Evolutionary conservation across 2,329 filamentous ascomycete species (phyloP).

Genomic region (Rutstroemia sp.): DNA sequence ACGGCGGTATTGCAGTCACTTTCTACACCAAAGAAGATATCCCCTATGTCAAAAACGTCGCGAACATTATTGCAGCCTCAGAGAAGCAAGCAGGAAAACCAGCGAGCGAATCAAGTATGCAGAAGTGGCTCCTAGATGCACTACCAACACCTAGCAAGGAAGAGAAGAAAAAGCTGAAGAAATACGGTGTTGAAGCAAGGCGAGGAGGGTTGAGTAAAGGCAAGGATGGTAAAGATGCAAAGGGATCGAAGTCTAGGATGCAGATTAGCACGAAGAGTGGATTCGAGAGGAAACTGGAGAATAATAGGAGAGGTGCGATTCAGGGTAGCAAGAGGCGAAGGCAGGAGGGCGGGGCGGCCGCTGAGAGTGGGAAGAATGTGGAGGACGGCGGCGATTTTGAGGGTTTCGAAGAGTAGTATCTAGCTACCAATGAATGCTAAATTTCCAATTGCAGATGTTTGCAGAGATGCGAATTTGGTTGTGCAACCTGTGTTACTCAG

Average conservation of each 20-base stretch:
- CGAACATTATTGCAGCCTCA: slow-evolving; percentile 81
- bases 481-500: no score
- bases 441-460: neutral
- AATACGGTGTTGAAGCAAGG: slow-evolving; percentile 70
- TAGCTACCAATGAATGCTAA: neutral
- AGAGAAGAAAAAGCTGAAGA: slow-evolving; percentile 75
- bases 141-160: slow-evolving; percentile 78
- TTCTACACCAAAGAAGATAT: slow-evolving; percentile 96
- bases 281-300: slow-evolving; percentile 61
- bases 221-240: slow-evolving; percentile 29
- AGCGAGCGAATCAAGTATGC: slow-evolving; percentile 49
- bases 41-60: slow-evolving; percentile 80
- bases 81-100: slow-evolving; percentile 60
- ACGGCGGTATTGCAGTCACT: slow-evolving; percentile 84
- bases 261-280: slow-evolving; percentile 80
- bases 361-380: slow-evolving; percentile 17
- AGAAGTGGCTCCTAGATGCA: slow-evolving; percentile 82
- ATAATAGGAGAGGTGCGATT: slow-evolving; percentile 58
- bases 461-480: no score
- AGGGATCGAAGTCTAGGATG: slow-evolving; percentile 24
- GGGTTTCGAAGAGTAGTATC: slow-evolving; percentile 37
- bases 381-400: slow-evolving; percentile 35
- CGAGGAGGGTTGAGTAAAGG: slow-evolving; percentile 34
- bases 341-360: slow-evolving; percentile 26
- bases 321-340: slow-evolving; percentile 50